Base-by-base conservation (phyloP, 2,329 filamentous ascomycete genomes). In the Amylocarpus encephaloides region DNA sequence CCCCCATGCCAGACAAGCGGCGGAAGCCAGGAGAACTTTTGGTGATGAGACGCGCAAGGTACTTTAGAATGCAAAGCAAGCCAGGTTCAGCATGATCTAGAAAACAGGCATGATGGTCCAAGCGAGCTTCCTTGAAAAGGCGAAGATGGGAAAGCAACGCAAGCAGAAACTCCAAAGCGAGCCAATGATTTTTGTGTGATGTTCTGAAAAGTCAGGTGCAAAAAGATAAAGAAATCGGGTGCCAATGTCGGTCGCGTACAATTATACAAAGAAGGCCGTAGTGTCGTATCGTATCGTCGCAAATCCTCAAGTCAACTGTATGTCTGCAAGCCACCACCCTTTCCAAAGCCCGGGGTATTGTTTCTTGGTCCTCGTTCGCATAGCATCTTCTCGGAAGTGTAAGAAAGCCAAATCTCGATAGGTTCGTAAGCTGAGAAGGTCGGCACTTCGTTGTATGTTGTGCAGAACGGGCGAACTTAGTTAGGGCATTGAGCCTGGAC, bases 401-500 rank as follows among this genome's bases (percentile, higher is more conserved):
- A 58, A 26, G 52, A 57, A 61, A 55, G 54, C 19, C 36, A 43
- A 43, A 49, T 50, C 44, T 53, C 47, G 47, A 49, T 49, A 51
- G 26, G 29, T 40, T 42, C 26, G 39, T 36, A 26, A 46, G 48
- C 32, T 47, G 39, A 34, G 44, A 48, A 48, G 29, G 35, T 48
- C 44, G 50, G 48, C 48, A 46, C 59, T 56, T 59, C 46, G 52
- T 51, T 54, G 59, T 62, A 57, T 57, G 34, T 46, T 46, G 46
- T 49, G 29, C 32, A 33, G 35, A 45, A 49, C 30, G 42, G 49
- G 34, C 30, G 26, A 46, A 43, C 50, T 72, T 86, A 88, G 78
- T 86, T 90, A 66, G 92, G 88, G 85, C 93, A 98, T 66, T 87
- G 82, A 64, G 88, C 83, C 82, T 96, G 92, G 69, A 97, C 86